Conservation (phyloP, 257 asterid genomes). For the Striga asiatica region DNA sequence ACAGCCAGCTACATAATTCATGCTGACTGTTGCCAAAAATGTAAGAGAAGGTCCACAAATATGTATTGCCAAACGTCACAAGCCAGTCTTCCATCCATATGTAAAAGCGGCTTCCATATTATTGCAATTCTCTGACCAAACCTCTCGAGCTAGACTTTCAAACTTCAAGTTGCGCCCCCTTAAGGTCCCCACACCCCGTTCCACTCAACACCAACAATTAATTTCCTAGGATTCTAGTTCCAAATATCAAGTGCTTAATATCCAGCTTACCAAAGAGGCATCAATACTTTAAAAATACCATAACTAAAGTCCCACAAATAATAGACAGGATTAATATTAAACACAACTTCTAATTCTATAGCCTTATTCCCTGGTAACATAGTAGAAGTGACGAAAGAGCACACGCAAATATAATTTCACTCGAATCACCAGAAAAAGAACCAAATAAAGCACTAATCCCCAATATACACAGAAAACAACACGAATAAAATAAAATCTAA, state of each 20-base stretch:
- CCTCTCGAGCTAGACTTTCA: too few species aligned
- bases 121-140: not conserved
- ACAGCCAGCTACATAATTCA: not conserved
- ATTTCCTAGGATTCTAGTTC: not conserved
- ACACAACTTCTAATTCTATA: not conserved
- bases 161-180: too few species aligned
- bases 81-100: too few species aligned
- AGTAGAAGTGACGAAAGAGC: not conserved
- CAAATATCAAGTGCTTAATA: not conserved
- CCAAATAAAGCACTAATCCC: not conserved
- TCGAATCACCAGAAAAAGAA: not conserved
- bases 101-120: not conserved
- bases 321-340: not conserved
- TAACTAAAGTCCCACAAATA: not conserved
- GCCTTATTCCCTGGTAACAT: not conserved
- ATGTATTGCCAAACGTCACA: too few species aligned
- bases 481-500: constrained; percentile 3
- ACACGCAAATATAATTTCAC: not conserved
- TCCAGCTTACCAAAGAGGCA: constrained; percentile 2
- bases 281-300: not conserved
- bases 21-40: too few species aligned
- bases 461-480: too few species aligned
- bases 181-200: too few species aligned
- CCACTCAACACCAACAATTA: constrained; percentile 3
- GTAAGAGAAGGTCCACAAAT: not conserved